Evolutionary conservation across 2,329 filamentous ascomycete species (phyloP), one percentile per base, ranked within the genome.

Genomic region (Dactylellina drechsleri): DNA sequence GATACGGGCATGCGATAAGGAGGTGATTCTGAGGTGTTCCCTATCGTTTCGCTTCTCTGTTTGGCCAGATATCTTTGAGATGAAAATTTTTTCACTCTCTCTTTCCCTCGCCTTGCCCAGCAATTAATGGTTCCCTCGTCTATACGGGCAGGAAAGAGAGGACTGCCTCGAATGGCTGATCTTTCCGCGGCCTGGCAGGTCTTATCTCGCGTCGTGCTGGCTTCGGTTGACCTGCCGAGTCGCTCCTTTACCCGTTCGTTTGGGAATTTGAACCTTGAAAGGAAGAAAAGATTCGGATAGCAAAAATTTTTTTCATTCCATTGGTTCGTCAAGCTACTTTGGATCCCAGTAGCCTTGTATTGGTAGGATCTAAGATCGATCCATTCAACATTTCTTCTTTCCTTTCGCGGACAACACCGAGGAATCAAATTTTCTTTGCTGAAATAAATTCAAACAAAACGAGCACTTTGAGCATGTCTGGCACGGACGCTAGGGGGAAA

Each of bases 1-100:
- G 66, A 62, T 68, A 68, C 54, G 64, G 60, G 58, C 71, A 75
- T 75, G 53, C 71, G 71, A 75, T 75, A 75, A 75, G 71, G 71
- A 64, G 71, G 58, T 75, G 71, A 75, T 58, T 68, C 65, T 67
- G 50, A 56, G 40, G 28, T 40, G 62, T 43, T 36, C 50, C 60
- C 53, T 68, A 64, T 75, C 64, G 64, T 62, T 36, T 60, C 68
- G 60, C 56, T 54, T 50, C 5, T 18, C 41, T 20, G 18, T 41
- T 28, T 36, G 41, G 47, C 57, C 45, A 75, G 53, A 57, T 58
- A 75, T 68, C 45, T 45, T 36, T 18, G 54, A 16, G 43, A 52
- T 15, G 36, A 71, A 72, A 73, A 66, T 59, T 60, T 60, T 68
- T 64, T 59, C 18, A 16, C 13, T 72, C 53, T 23, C 49, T 58